Evolutionary conservation across 352 stramenopile species (phyloP), one percentile per base, ranked within the genome.

Genomic region (Globisporangium parvum): DNA sequence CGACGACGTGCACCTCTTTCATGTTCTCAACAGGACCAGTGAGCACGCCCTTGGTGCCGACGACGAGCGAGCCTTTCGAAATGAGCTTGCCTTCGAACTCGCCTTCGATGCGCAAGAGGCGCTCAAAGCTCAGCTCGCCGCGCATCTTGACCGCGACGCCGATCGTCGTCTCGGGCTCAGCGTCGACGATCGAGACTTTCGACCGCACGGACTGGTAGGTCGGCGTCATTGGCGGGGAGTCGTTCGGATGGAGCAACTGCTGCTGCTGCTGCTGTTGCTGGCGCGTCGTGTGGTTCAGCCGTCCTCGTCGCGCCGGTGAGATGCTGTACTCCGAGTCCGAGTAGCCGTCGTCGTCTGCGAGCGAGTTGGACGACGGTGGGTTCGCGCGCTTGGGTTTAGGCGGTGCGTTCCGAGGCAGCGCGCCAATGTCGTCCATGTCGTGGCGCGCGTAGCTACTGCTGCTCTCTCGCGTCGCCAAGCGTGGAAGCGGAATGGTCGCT

Each of bases 21-120:
- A 96, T 94, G 60, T 83, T 88, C 28, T 91, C 77, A 11, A 97
- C 72, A 31, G 93, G 80, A 3, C 87, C 87, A 3, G 73, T 80
- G 8, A 97, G 66, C 35, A 87, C 70, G 37, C 87, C 88, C 14
- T 85, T 90, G 24, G 83, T 75, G 0, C 88, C 88, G 20, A 97
- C 69, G 12, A 97, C 80, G 2, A 97, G 78, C 28, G 88, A 93
- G 26, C 88, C 88, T 51, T 93, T 92, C 10, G 88, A 97, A 47
- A 92, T 68, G 17, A 97, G 72, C 47, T 88, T 84, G 56, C 88
- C 88, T 54, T 95, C 84, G 57, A 97, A 97, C 53, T 92, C 83
- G 31, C 88, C 88, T 64, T 96, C 88, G 42, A 97, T 91, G 45
- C 88, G 73, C 37, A 97, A 68, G 46, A 97, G 61, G 6, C 86